A percentile compares a stretch with the other conserved stretches of the same genome.
Conservation (phyloP, 2,329 filamentous ascomycete genomes). For the Cordyceps militaris region DNA sequence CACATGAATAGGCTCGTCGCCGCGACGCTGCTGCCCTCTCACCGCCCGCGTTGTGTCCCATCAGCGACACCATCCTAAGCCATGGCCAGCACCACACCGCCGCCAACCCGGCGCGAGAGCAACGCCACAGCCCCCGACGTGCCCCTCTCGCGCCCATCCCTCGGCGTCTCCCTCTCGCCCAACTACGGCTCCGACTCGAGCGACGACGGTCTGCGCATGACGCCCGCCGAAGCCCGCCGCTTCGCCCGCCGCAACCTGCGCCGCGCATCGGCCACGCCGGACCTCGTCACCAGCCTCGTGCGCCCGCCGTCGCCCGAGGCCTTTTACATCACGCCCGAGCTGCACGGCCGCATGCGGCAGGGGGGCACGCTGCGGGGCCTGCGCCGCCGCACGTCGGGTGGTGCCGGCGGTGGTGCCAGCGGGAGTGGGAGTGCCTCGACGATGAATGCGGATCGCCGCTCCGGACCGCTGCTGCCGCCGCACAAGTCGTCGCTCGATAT, state of each 20-base stretch:
- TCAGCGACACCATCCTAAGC: background rate
- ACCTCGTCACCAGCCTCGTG: constrained; percentile 34
- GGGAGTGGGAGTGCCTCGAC: constrained; percentile 14
- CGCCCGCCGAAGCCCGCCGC: constrained; percentile 28
- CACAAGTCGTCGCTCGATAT: constrained; percentile 34
- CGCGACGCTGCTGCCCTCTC: background rate
- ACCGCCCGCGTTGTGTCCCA: constrained; percentile 26
- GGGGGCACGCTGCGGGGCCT: constrained; percentile 16
- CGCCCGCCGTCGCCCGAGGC: constrained; percentile 32
- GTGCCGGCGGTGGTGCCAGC: background rate
- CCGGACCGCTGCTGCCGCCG: constrained; percentile 28
- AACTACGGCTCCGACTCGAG: constrained; percentile 28
- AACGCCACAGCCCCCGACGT: constrained; percentile 11
- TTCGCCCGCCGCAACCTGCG: constrained; percentile 30
- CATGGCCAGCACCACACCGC: constrained; percentile 13
- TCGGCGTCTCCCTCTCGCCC: background rate
- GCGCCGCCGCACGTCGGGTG: constrained; percentile 13
- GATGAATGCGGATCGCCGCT: constrained; percentile 23
- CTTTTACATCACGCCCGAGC: constrained; percentile 24
- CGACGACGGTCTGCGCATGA: constrained; percentile 30
- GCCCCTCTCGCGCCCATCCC: constrained; percentile 7
- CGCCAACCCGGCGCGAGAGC: constrained; percentile 12
- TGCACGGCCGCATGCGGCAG: constrained; percentile 19
- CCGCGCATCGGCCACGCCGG: constrained; percentile 30
- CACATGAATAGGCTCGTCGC: background rate